Evolutionary conservation across 2,329 filamentous ascomycete genomes (phyloP).

Genomic region (Cytospora paraplurivora): DNA sequence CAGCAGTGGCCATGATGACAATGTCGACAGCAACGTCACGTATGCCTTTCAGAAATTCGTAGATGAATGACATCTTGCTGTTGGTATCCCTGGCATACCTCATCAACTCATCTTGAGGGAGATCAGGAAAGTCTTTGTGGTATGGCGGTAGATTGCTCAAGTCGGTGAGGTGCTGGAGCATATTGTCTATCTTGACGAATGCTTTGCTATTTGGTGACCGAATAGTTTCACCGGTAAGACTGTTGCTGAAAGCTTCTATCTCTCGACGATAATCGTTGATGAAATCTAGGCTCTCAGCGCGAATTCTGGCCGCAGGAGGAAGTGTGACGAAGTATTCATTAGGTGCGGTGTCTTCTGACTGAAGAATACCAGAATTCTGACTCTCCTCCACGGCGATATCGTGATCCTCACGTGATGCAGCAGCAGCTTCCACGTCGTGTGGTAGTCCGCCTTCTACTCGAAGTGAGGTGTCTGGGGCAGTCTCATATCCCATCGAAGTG

Average conservation of each 20-base stretch:
- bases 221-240: conserved; percentile 45
- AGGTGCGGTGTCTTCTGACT: conserved; percentile 31
- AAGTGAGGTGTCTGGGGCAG: conserved; percentile 7
- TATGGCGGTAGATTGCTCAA: conserved; percentile 61
- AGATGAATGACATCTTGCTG: conserved; percentile 62
- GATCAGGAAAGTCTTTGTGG: conserved; percentile 47
- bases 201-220: conserved; percentile 43
- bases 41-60: conserved; percentile 54
- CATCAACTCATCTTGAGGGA: conserved; percentile 47
- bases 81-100: conserved; percentile 60
- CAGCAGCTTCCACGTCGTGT: neutral
- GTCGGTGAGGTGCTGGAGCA: conserved; percentile 55
- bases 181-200: conserved; percentile 50
- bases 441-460: neutral
- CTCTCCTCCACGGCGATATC: conserved; percentile 3
- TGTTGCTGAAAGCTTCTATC: conserved; percentile 49
- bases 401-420: conserved; percentile 5
- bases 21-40: conserved; percentile 49
- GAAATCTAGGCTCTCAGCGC: conserved; percentile 54
- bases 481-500: conserved; percentile 7
- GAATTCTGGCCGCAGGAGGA: conserved; percentile 55
- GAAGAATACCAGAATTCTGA: conserved; percentile 22
- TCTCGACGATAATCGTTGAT: conserved; percentile 47
- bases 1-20: conserved; percentile 55
- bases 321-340: conserved; percentile 58